phyloP scores from a whole-genome alignment of 148 eudicot genomes.

The Nepenthes mirabilis region DNA sequence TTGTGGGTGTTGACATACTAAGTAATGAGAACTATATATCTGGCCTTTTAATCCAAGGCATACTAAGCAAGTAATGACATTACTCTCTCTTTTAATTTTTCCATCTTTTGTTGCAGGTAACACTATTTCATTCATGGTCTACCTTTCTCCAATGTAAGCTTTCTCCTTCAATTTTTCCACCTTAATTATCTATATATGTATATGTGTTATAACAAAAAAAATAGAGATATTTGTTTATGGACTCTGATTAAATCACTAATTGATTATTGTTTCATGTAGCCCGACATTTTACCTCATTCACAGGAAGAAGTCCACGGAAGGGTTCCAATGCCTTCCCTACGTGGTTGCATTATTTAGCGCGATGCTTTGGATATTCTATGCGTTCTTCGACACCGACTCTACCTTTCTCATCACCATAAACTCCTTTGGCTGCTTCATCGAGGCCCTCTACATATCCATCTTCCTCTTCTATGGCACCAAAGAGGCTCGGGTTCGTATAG shows the following conservation, averaged over 20 bases:
- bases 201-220: neutral
- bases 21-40: no score
- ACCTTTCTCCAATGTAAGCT: constrained; percentile 78
- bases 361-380: constrained; percentile 47
- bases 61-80: no score
- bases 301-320: constrained; percentile 56
- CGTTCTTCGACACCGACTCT: constrained; percentile 28
- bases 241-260: neutral
- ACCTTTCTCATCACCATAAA: constrained; percentile 51
- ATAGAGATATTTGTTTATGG: no score
- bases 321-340: constrained; percentile 48
- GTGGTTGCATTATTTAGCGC: constrained; percentile 45
- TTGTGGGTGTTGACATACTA: no score
- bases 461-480: constrained; percentile 39
- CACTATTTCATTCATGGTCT: constrained; percentile 69
- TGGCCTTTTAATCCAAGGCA: no score
- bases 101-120: constrained; percentile 35
- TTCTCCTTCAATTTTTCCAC: neutral
- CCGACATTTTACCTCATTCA: constrained; percentile 45
- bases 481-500: constrained; percentile 26
- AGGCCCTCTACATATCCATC: constrained; percentile 37
- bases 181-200: neutral
- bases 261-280: constrained; percentile 15
- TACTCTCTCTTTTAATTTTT: neutral
- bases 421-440: constrained; percentile 42